Evolutionary conservation across 1,284 basidiomycete genomes (phyloP).

Genomic region (Peniophora sp.): DNA sequence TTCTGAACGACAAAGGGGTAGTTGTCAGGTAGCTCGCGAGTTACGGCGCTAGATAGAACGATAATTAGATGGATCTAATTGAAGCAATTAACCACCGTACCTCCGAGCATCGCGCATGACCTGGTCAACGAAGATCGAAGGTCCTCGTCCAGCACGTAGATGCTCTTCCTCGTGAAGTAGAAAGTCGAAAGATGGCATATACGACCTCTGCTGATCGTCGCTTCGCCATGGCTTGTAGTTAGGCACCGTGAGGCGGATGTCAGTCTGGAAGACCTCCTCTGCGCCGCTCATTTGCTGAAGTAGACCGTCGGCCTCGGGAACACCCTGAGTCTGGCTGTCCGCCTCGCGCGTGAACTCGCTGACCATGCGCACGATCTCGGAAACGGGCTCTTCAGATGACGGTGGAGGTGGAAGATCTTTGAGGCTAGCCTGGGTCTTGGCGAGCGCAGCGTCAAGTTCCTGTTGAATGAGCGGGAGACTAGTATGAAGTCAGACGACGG

Average conservation of each 20-base stretch:
- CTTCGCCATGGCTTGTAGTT: conserved; percentile 26
- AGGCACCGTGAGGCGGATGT: conserved; percentile 46
- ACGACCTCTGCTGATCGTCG: not conserved
- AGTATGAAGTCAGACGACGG: not conserved
- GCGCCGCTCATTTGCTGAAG: conserved; percentile 44
- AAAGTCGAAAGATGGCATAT: conserved; percentile 24
- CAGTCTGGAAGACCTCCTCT: conserved; percentile 35
- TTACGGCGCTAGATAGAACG: conserved; percentile 38
- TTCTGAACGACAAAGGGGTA: conserved; percentile 55
- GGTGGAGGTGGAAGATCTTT: conserved; percentile 39
- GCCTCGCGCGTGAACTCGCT: conserved; percentile 38
- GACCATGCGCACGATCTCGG: conserved; percentile 42
- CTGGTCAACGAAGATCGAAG: conserved; percentile 45
- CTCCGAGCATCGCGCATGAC: conserved; percentile 37
- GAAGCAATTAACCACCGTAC: conserved; percentile 21
- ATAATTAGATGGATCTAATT: not conserved
- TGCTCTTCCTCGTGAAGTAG: conserved; percentile 27
- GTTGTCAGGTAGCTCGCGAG: conserved; percentile 57
- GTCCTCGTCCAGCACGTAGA: no score
- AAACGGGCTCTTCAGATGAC: conserved; percentile 37
- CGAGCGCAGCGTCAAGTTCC: conserved; percentile 35
- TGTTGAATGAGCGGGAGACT: conserved; percentile 56
- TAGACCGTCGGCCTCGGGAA: conserved; percentile 37
- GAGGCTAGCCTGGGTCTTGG: conserved; percentile 27
- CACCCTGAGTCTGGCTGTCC: conserved; percentile 37